A percentile compares a stretch with the other conserved stretches of the same genome.
These are phyloP conservation scores for Salicornia ramosissima DNA, from an alignment of 148 eudicot genomes.

Conservation along the genomic window DNA sequence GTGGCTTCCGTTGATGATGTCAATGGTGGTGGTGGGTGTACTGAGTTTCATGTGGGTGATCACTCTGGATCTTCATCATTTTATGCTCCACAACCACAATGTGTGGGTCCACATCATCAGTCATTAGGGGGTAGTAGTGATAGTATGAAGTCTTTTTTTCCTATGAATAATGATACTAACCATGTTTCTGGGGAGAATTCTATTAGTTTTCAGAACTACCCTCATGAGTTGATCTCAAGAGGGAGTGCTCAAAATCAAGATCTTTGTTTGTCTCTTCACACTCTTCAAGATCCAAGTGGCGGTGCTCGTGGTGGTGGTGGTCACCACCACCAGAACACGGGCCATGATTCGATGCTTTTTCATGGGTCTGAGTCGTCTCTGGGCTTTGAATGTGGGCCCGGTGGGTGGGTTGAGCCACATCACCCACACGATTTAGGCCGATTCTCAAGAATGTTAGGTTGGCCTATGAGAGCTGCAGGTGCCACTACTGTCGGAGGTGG, in stretches of 20 bases:
- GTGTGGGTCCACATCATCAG: conserved; percentile 19
- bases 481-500: conserved; percentile 3
- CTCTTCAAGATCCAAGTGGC: conserved; percentile 23
- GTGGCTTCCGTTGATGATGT: background rate
- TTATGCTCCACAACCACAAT: conserved; percentile 20
- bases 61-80: conserved; percentile 21
- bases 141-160: conserved; percentile 28
- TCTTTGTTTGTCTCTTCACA: conserved; percentile 41
- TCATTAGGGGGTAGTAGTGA: conserved; percentile 11
- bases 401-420: conserved; percentile 27
- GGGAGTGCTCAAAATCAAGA: conserved; percentile 20
- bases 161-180: conserved; percentile 19
- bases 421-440: conserved; percentile 30
- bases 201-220: conserved; percentile 29
- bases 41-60: conserved; percentile 17
- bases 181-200: conserved; percentile 12
- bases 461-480: conserved; percentile 22
- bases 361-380: conserved; percentile 16
- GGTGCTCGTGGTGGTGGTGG: background rate
- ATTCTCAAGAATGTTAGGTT: conserved; percentile 32
- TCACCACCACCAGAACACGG: conserved; percentile 7
- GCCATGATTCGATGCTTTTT: conserved; percentile 16
- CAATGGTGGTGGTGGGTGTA: conserved; percentile 13
- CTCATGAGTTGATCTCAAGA: conserved; percentile 24
- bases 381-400: conserved; percentile 21